Conservation (phyloP, 208 protist genomes). For the Angomonas deanei region DNA sequence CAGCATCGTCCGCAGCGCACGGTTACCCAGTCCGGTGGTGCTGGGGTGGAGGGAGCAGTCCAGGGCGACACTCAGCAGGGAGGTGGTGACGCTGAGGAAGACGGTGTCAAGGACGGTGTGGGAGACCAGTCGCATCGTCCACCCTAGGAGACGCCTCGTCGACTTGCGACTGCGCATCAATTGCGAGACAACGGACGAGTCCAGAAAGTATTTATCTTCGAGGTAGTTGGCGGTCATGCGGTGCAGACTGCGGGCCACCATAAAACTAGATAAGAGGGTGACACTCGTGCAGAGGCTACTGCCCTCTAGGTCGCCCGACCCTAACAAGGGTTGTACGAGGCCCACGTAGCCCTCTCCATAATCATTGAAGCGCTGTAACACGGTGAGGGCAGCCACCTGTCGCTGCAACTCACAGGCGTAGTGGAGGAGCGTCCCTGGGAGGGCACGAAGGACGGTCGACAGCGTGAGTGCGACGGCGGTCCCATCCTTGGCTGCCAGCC, state of each 20-base stretch:
- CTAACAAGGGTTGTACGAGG: constrained; percentile 2
- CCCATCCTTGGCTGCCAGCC: constrained; percentile 22
- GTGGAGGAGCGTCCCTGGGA: constrained; percentile 52
- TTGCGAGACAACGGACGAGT: constrained; percentile 65
- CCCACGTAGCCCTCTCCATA: neutral
- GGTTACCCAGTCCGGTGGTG: neutral
- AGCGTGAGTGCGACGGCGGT: constrained; percentile 32
- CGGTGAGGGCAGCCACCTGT: constrained; percentile 49
- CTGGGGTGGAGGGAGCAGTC: constrained; percentile 7
- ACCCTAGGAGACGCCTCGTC: constrained; percentile 45
- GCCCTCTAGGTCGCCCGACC: neutral
- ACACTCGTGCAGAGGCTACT: neutral
- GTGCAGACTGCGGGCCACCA: constrained; percentile 38
- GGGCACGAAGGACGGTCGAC: constrained; percentile 58
- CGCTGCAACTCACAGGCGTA: constrained; percentile 55
- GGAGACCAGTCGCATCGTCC: constrained; percentile 43
- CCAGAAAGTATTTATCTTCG: constrained; percentile 46
- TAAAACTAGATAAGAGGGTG: constrained; percentile 14
- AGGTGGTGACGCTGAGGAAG: constrained; percentile 50
- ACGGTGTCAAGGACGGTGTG: constrained; percentile 67
- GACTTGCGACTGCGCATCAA: constrained; percentile 53
- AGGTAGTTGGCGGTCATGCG: constrained; percentile 35
- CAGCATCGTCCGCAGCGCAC: neutral
- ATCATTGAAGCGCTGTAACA: constrained; percentile 47
- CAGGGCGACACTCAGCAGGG: constrained; percentile 34